A percentile compares a stretch with the other conserved stretches of the same genome.
These are phyloP conservation scores for Lavandula angustifolia DNA, from an alignment of 257 asterid species.

Conservation along the genomic window DNA sequence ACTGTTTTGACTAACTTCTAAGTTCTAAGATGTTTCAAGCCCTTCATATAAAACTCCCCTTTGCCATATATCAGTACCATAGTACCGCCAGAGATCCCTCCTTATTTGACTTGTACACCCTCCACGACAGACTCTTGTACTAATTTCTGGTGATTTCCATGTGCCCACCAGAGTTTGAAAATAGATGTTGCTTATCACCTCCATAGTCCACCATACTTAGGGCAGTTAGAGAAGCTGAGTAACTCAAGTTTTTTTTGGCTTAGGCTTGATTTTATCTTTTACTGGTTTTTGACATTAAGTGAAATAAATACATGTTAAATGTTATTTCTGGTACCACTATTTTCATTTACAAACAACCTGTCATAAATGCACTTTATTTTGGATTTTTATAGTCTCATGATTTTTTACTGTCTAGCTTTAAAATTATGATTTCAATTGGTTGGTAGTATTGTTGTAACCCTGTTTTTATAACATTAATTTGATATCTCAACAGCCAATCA, in stretches of 20 bases:
- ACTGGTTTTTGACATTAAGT: background rate
- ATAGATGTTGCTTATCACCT: background rate
- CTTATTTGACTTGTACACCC: background rate
- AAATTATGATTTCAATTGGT: background rate
- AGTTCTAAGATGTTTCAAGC: background rate
- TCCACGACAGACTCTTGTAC: background rate
- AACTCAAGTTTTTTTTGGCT: background rate
- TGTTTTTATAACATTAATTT: constrained; percentile 18
- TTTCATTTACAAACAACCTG: constrained; percentile 8
- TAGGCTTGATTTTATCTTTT: background rate
- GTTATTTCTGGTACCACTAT: constrained; percentile 14
- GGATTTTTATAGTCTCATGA: background rate
- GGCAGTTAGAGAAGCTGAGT: background rate
- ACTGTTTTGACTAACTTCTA: constrained; percentile 10
- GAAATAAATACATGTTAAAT: background rate
- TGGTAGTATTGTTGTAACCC: background rate
- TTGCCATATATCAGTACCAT: constrained; percentile 11
- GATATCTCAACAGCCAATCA: constrained; percentile 72
- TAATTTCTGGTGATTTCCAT: constrained; percentile 2
- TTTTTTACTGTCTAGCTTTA: background rate
- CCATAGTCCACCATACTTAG: background rate
- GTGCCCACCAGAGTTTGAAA: background rate
- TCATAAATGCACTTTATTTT: constrained; percentile 2
- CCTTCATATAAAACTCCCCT: background rate
- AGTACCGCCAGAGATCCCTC: background rate